These are phyloP conservation scores for Diaporthe citri DNA, from an alignment of 2,329 filamentous ascomycete genomes.

Conservation along the genomic window DNA sequence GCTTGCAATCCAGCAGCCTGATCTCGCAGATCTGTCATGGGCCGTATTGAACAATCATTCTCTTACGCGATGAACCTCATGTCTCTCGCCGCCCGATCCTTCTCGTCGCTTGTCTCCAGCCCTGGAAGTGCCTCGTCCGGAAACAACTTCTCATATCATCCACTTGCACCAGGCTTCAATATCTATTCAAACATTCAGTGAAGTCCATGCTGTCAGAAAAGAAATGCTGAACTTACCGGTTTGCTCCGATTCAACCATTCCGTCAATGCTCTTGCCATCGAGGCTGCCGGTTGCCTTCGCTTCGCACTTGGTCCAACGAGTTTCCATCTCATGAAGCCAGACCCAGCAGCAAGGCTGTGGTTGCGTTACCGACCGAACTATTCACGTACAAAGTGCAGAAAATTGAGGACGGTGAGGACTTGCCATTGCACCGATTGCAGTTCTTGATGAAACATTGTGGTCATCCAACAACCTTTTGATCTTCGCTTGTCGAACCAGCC, in stretches of 20 bases:
- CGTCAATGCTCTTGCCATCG: neutral
- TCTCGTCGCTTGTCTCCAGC: neutral
- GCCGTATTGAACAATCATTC: neutral
- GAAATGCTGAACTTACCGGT: neutral
- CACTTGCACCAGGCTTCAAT: too few species aligned
- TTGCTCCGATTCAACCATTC: neutral
- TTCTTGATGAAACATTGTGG: neutral
- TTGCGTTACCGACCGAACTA: neutral
- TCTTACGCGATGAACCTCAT: neutral
- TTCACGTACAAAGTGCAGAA: neutral
- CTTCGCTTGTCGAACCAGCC: neutral
- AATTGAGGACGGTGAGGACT: neutral
- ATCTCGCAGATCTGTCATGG: too few species aligned
- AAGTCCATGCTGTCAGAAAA: accelerated
- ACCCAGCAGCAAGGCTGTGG: neutral
- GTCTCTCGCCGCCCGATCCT: neutral
- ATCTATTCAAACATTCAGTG: neutral
- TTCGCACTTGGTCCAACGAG: neutral
- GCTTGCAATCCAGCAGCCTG: neutral
- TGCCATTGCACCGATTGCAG: neutral
- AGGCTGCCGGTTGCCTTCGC: too few species aligned
- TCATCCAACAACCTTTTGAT: neutral
- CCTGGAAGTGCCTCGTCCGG: neutral
- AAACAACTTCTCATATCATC: neutral
- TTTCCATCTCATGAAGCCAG: neutral